Percentiles rank a stretch among this genome's conserved stretches.
Evolutionary conservation across 139 green algal species (phyloP).

Genomic region (Chlorella sp.): DNA sequence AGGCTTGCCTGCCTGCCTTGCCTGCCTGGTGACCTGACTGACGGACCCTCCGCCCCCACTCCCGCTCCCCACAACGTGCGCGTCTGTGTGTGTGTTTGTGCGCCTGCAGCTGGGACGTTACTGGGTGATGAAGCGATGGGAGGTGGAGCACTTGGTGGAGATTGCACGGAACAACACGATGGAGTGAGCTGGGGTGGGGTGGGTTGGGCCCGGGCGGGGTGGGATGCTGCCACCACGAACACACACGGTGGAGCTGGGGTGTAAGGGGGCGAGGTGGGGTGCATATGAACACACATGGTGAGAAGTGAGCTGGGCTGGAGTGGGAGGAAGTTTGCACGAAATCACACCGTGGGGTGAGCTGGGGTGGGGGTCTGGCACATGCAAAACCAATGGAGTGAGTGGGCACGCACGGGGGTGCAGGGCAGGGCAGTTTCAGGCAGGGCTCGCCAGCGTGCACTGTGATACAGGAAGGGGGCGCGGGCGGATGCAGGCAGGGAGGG

Average conservation of each 20-base stretch:
- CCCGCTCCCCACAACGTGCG: no score
- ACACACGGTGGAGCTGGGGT: no score
- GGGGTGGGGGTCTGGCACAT: not conserved
- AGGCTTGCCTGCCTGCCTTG: not conserved
- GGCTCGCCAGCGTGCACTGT: no score
- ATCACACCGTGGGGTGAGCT: not conserved
- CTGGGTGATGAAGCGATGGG: conserved; percentile 12
- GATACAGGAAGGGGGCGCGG: no score
- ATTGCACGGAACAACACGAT: not conserved
- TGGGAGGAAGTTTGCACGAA: not conserved
- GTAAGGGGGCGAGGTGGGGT: no score
- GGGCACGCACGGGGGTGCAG: no score
- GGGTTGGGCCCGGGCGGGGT: not conserved
- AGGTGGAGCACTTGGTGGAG: conserved; percentile 8
- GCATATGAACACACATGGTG: no score
- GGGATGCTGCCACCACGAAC: not conserved
- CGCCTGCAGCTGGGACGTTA: conserved; percentile 1
- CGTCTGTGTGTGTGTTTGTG: not conserved
- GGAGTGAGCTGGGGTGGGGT: not conserved
- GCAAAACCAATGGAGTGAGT: no score
- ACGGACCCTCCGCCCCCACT: not conserved
- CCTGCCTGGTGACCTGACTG: not conserved
- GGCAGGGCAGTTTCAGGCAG: no score
- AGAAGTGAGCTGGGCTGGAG: not conserved
- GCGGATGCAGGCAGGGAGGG: no score